These are phyloP conservation scores for Quaeritorhiza haematococci DNA, from an alignment of 371 early-diverging fungal species.

Conservation along the genomic window DNA sequence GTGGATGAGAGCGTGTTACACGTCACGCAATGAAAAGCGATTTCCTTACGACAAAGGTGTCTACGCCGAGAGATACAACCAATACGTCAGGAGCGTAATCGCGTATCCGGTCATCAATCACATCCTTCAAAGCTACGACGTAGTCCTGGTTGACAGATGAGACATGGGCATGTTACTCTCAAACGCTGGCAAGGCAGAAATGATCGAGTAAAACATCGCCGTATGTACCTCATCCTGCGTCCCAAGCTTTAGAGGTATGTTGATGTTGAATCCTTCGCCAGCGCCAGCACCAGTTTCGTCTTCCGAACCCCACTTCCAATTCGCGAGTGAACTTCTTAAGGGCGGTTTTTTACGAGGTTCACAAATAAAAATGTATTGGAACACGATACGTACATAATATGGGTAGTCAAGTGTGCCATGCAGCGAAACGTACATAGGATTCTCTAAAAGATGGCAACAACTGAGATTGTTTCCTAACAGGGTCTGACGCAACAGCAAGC, in stretches of 20 bases:
- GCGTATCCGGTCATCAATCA: slow-evolving; percentile 9
- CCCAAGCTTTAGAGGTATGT: slow-evolving; percentile 29
- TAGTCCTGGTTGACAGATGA: too few relatives aligned
- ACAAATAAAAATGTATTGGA: too few relatives aligned
- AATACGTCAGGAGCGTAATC: slow-evolving; percentile 19
- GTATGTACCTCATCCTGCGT: slow-evolving; percentile 21
- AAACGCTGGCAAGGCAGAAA: too few relatives aligned
- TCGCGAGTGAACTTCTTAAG: too few relatives aligned
- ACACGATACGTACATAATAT: slow-evolving; percentile 8
- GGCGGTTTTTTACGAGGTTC: too few relatives aligned
- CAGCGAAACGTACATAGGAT: slow-evolving; percentile 30
- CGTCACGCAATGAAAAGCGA: background rate
- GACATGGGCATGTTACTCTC: too few relatives aligned
- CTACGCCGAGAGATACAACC: slow-evolving; percentile 33
- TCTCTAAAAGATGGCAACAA: too few relatives aligned
- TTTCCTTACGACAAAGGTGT: slow-evolving; percentile 32
- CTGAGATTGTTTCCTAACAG: too few relatives aligned
- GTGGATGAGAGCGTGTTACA: too few relatives aligned
- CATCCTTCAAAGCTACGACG: slow-evolving; percentile 10
- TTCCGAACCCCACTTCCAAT: slow-evolving; percentile 20
- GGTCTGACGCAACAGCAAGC: too few relatives aligned
- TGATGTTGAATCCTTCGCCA: slow-evolving; percentile 30
- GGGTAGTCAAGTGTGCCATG: slow-evolving; percentile 34
- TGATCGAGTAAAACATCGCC: background rate
- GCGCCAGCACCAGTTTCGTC: slow-evolving; percentile 17